These are phyloP conservation scores for Excoecaria agallocha DNA, from an alignment of 345 rosid genomes.

Conservation along the genomic window DNA sequence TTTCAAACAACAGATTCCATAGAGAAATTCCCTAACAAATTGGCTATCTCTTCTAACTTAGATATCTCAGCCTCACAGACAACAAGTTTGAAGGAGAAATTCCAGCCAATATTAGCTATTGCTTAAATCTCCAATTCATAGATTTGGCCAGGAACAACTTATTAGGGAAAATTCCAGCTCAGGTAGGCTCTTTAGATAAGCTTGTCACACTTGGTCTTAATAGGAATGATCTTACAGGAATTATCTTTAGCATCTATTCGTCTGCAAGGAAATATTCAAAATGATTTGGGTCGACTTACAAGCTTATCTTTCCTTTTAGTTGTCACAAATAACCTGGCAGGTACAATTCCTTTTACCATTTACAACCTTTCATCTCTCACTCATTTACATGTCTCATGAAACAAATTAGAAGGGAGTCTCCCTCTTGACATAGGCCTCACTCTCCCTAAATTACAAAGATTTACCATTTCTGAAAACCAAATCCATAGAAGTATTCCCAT, in stretches of 20 bases:
- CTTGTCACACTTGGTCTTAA: no score
- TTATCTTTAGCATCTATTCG: no score
- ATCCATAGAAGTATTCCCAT: not conserved
- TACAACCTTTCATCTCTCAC: no score
- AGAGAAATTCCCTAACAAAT: not conserved
- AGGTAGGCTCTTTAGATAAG: not conserved
- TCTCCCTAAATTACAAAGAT: not conserved
- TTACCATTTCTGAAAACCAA: not conserved
- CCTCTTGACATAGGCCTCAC: not conserved
- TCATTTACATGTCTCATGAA: no score
- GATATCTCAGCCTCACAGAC: not conserved
- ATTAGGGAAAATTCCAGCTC: not conserved
- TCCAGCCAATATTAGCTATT: not conserved
- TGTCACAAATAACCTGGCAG: no score
- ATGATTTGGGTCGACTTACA: no score
- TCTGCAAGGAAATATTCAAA: no score
- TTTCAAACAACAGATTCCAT: not conserved
- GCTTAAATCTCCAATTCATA: not conserved
- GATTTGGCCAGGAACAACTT: not conserved
- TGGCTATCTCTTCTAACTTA: not conserved
- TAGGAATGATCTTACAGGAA: no score
- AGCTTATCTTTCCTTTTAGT: no score
- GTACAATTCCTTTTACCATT: no score
- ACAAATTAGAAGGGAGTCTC: not conserved
- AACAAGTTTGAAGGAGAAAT: not conserved